Percentiles rank a stretch among this genome's conserved stretches.
These are phyloP conservation scores for Pichia sp. DNA, from an alignment of 1,139 yeast species.

Conservation along the genomic window DNA sequence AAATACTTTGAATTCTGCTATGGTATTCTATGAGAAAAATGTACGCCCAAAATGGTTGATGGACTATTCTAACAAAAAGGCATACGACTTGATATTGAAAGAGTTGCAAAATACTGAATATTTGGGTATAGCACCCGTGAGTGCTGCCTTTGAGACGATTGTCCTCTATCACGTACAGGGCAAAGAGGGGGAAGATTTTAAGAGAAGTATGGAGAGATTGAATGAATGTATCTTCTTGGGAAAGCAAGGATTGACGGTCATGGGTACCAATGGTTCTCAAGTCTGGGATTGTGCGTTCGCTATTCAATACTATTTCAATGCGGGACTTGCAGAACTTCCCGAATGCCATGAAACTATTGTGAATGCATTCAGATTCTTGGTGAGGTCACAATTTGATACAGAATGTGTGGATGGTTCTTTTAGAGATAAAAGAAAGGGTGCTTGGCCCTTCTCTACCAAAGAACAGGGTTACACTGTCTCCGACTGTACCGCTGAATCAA, in stretches of 20 bases:
- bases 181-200: slow-evolving; percentile 51
- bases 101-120: slow-evolving; percentile 76
- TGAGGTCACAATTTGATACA: slow-evolving; percentile 77
- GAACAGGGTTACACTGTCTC: slow-evolving; percentile 95
- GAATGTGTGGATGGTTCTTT: slow-evolving; percentile 74
- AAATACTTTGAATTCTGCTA: slow-evolving; percentile 51
- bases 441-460: slow-evolving; percentile 95
- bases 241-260: slow-evolving; percentile 83
- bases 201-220: slow-evolving; percentile 50
- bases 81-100: slow-evolving; percentile 59
- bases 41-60: slow-evolving; percentile 71
- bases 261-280: slow-evolving; percentile 98
- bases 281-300: slow-evolving; percentile 96
- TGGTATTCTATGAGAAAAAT: slow-evolving; percentile 60
- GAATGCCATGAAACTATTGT: slow-evolving; percentile 58
- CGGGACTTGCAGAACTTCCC: slow-evolving; percentile 70
- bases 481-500: slow-evolving; percentile 95
- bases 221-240: slow-evolving; percentile 79
- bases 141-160: slow-evolving; percentile 75
- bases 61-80: slow-evolving; percentile 43
- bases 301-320: slow-evolving; percentile 71
- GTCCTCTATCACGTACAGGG: slow-evolving; percentile 70
- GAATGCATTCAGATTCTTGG: slow-evolving; percentile 61
- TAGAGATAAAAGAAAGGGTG: slow-evolving; percentile 84
- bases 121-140: slow-evolving; percentile 90